These are phyloP conservation scores for Claviceps monticola DNA, from an alignment of 2,329 filamentous ascomycete genomes.

Conservation along the genomic window DNA sequence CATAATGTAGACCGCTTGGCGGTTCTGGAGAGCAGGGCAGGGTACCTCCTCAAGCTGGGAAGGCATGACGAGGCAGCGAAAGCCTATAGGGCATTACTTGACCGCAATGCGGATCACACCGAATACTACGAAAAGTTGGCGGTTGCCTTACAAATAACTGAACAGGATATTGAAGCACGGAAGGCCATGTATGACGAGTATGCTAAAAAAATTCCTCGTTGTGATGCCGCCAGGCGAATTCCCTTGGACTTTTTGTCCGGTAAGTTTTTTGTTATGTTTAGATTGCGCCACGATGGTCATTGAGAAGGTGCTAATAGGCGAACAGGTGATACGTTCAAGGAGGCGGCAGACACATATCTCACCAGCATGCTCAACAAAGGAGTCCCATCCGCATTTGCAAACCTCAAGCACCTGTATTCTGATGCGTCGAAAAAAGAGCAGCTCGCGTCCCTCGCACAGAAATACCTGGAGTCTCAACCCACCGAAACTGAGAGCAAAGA, in stretches of 20 bases:
- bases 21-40: constrained; percentile 71
- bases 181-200: constrained; percentile 66
- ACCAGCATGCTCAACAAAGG: constrained; percentile 79
- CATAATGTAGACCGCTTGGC: constrained; percentile 70
- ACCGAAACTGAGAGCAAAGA: constrained; percentile 31
- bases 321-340: constrained; percentile 62
- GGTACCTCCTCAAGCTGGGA: constrained; percentile 68
- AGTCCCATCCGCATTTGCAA: constrained; percentile 90
- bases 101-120: constrained; percentile 78
- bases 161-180: constrained; percentile 45
- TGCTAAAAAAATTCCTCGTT: constrained; percentile 65
- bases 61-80: constrained; percentile 67
- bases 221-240: constrained; percentile 73
- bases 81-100: constrained; percentile 67
- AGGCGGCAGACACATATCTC: constrained; percentile 67
- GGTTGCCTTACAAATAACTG: constrained; percentile 47
- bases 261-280: constrained; percentile 17
- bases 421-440: constrained; percentile 64
- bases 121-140: constrained; percentile 73
- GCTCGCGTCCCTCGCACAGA: constrained; percentile 61
- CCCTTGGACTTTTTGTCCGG: constrained; percentile 80
- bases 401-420: constrained; percentile 83
- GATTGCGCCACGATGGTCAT: too few species aligned
- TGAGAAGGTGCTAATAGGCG: constrained; percentile 9
- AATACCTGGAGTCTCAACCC: constrained; percentile 53